A percentile compares a stretch with the other conserved stretches of the same genome.
These are phyloP conservation scores for Clonostachys chloroleuca DNA, from an alignment of 2,329 filamentous ascomycete genomes.

Conservation along the genomic window DNA sequence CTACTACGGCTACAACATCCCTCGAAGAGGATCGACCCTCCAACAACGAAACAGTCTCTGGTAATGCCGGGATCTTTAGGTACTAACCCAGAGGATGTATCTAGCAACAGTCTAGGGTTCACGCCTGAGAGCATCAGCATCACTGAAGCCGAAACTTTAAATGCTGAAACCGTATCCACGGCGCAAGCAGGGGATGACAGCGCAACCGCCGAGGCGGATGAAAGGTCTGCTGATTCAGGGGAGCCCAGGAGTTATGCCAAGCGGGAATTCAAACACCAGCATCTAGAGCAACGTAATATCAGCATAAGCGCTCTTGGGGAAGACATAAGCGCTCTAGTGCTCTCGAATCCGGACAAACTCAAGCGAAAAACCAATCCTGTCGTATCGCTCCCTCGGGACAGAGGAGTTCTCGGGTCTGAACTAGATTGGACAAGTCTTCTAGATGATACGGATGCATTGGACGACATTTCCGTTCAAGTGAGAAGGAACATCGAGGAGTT, in stretches of 20 bases:
- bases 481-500: slow-evolving; percentile 42
- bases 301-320: slow-evolving; percentile 25
- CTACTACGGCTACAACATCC: too few relatives aligned
- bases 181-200: too few relatives aligned
- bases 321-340: slow-evolving; percentile 38
- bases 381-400: not conserved
- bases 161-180: too few relatives aligned
- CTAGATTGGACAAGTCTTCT: slow-evolving; percentile 22
- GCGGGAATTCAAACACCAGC: slow-evolving; percentile 11
- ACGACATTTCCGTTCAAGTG: slow-evolving; percentile 23
- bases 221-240: too few relatives aligned
- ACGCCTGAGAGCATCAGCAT: too few relatives aligned
- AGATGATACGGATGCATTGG: slow-evolving; percentile 5
- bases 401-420: slow-evolving; percentile 1
- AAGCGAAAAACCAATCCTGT: slow-evolving; percentile 5
- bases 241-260: not conserved
- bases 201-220: too few relatives aligned
- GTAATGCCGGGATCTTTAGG: too few relatives aligned
- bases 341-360: slow-evolving; percentile 30
- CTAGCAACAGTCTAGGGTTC: too few relatives aligned
- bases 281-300: slow-evolving; percentile 20
- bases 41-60: too few relatives aligned
- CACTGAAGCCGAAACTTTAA: too few relatives aligned
- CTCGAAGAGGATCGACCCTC: too few relatives aligned
- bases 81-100: too few relatives aligned